Evolutionary conservation across 805 yeast species (phyloP).

Genomic region (Candida sithepensis): DNA sequence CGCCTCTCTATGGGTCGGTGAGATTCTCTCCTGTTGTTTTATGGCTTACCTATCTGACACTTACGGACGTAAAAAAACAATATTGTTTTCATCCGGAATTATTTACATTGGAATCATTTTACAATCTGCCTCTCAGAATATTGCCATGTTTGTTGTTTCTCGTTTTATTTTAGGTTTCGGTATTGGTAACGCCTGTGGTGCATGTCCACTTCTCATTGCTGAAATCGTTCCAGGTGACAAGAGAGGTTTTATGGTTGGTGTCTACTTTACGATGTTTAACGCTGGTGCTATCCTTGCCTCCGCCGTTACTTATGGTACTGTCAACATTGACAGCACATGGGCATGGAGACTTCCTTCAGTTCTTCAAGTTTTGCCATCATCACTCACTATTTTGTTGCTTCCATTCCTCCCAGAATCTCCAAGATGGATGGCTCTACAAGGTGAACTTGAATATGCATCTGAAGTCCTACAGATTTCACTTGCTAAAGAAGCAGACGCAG

Average conservation of each 20-base stretch:
- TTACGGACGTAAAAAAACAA: slow-evolving; percentile 56
- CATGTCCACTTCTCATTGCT: slow-evolving; percentile 44
- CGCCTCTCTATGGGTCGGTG: slow-evolving; percentile 28
- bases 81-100: slow-evolving; percentile 45
- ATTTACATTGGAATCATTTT: slow-evolving; percentile 52
- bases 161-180: slow-evolving; percentile 47
- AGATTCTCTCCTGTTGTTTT: slow-evolving; percentile 2
- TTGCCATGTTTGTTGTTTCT: slow-evolving; percentile 34
- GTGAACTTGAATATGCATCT: slow-evolving; percentile 33
- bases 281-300: slow-evolving; percentile 42
- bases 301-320: slow-evolving; percentile 41
- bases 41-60: slow-evolving; percentile 7
- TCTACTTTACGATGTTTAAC: slow-evolving; percentile 42
- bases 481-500: slow-evolving; percentile 30
- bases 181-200: slow-evolving; percentile 34
- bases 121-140: slow-evolving; percentile 34
- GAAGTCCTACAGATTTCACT: slow-evolving; percentile 31
- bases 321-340: slow-evolving; percentile 35
- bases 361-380: slow-evolving; percentile 31
- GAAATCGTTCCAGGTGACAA: slow-evolving; percentile 44
- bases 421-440: slow-evolving; percentile 34
- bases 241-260: slow-evolving; percentile 36
- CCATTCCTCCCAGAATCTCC: slow-evolving; percentile 39
- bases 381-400: slow-evolving; percentile 3
- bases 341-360: slow-evolving; percentile 52